Conservation (phyloP, 371 early-diverging fungal genomes). For the Mucor sp. region DNA sequence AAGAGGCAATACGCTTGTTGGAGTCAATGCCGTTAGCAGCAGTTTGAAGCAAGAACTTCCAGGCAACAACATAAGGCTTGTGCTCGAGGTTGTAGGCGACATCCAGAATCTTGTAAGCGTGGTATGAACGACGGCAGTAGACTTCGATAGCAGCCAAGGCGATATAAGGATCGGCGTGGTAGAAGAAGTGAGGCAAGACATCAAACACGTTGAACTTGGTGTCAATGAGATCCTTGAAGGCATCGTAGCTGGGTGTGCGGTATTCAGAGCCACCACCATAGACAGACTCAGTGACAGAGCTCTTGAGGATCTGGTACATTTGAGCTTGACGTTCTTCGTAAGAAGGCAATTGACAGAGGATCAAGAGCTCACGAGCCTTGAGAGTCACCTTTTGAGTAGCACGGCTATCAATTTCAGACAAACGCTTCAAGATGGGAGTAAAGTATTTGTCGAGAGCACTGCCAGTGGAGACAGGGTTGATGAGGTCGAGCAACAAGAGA, state of each 20-base stretch:
- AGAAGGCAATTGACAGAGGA: slow-evolving; percentile 92
- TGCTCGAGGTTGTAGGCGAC: slow-evolving; percentile 77
- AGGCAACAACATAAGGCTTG: slow-evolving; percentile 73
- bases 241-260: slow-evolving; percentile 79
- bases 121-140: slow-evolving; percentile 95
- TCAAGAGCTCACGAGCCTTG: slow-evolving; percentile 91
- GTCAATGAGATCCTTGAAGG: slow-evolving; percentile 87
- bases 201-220: slow-evolving; percentile 96
- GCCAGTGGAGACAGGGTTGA: slow-evolving; percentile 64
- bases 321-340: slow-evolving; percentile 86
- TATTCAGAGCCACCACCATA: slow-evolving; percentile 74
- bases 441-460: slow-evolving; percentile 76
- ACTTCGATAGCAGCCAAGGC: slow-evolving; percentile 92
- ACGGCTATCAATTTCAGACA: slow-evolving; percentile 82
- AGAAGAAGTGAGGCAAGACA: slow-evolving; percentile 93
- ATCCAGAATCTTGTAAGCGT: slow-evolving; percentile 90
- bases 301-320: slow-evolving; percentile 83
- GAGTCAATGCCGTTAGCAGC: slow-evolving; percentile 47
- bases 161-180: slow-evolving; percentile 77
- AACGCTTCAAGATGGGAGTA: slow-evolving; percentile 76
- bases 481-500: slow-evolving; percentile 75
- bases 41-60: slow-evolving; percentile 79
- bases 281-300: slow-evolving; percentile 78
- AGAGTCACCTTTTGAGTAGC: slow-evolving; percentile 87
- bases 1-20: slow-evolving; percentile 73